Base-by-base conservation (phyloP, 2,329 filamentous ascomycete genomes). In the Eurotiales sp. region DNA sequence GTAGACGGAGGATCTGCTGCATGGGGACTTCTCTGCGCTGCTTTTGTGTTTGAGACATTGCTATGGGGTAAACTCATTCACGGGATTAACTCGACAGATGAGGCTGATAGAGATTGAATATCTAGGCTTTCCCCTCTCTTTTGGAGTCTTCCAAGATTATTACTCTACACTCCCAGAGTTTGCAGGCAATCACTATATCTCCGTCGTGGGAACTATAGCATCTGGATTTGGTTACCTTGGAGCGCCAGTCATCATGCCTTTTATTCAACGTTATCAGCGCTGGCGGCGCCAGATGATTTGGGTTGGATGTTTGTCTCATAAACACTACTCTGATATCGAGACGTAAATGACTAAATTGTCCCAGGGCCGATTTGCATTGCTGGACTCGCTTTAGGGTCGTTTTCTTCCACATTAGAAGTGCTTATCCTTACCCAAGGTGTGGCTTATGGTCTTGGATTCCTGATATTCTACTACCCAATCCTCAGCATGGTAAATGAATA, bases 91-190 rank as follows among this genome's bases (percentile, higher is more conserved):
- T 12, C 29, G 25, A n/a, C 10, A 10, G 29, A 8, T 32, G n/a
- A 19, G 19, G 34, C n/a, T 36, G n/a, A 8, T 36, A 12, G n/a
- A 19, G 19, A 15, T 8, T 36, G n/a, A 8, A 17, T 19, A 6
- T n/a, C n/a, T 36, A 36, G 34, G 34, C 3, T 86, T 88, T 51
- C 80, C 83, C 0, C 83, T 84, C 51, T 77, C 83, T 0, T 89
- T 84, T 62, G 86, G 85, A 41, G 77, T 88, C 19, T 88, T 89
- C 60, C 84, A 87, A 58, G 77, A 84, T 46, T 85, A 86, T 65
- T 88, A 88, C 64, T 36, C 19, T 15, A 7, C 17, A 10, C 8
- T 17, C 34, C 19, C 34, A 36, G n/a, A n/a, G 2, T 36, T 36
- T 8, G n/a, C 34, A 15, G 34, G 34, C 17, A 36, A 36, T 36